phyloP scores from a whole-genome alignment of 179 eudicot species.

The Sideroxylon spinosum region DNA sequence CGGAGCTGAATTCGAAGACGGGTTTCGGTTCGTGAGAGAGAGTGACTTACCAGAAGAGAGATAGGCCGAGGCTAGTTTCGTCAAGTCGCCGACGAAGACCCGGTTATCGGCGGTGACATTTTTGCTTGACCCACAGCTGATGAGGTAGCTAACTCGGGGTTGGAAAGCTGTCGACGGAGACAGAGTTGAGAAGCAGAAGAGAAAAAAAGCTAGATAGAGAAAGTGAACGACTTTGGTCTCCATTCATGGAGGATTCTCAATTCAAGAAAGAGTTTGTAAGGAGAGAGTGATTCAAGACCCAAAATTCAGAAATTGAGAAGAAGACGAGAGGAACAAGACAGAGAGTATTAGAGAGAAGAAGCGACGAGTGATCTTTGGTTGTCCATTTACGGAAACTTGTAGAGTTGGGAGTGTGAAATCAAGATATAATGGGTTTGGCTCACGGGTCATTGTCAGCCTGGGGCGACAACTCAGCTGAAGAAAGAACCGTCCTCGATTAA shows the following conservation, averaged over 20 bases:
- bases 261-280: neutral
- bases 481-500: neutral
- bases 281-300: neutral
- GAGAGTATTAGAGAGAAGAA: neutral
- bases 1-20: constrained; percentile 35
- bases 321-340: neutral
- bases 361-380: neutral
- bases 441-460: neutral
- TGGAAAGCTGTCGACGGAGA: constrained; percentile 26
- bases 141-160: constrained; percentile 49
- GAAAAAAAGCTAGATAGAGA: constrained; percentile 11
- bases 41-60: constrained; percentile 40
- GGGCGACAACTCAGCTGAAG: neutral
- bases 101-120: constrained; percentile 38
- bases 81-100: constrained; percentile 49
- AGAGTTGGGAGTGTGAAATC: neutral
- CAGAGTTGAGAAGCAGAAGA: constrained; percentile 3
- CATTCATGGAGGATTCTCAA: constrained; percentile 13
- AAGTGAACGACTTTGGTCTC: constrained; percentile 19
- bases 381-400: neutral
- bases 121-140: constrained; percentile 64
- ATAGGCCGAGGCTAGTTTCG: constrained; percentile 25
- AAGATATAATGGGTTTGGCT: neutral
- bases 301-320: neutral
- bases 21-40: constrained; percentile 37